Evolutionary conservation across 805 yeast genomes (phyloP), one percentile per base, ranked within the genome.

Genomic region (Debaryomyces maramus): DNA sequence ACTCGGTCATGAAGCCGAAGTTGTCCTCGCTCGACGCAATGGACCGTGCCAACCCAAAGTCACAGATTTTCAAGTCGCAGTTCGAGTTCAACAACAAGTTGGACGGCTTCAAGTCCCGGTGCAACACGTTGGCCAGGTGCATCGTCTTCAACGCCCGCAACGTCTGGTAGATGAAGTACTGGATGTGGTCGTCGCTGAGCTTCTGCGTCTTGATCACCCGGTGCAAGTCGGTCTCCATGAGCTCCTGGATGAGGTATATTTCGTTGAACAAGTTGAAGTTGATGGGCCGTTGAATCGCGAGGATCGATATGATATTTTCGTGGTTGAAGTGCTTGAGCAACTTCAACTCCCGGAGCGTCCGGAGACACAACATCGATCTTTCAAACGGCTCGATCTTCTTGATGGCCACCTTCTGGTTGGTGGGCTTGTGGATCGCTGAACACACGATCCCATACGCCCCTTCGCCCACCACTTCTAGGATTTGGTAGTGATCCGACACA

Each of bases 401-500:
- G 55, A 91, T 89, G 29, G 98, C 98, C n/a, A 91, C 97, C 47
- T 80, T 80, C 51, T 85, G 90, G 39, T 84, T 83, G 1, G 93
- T 78, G 5, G 96, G 96, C 54, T 79, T 78, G 63, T 91, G 96
- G 8, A 82, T 65, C 0, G 97, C 97, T 8, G 91, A 80, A 61
- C 97, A 82, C 8, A 91, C 98, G 9, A 90, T 81, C 5, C 98
- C 98, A 58, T 91, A 91, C 0, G 98, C 97, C 14, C 98, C 98
- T 62, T 89, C 96, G 6, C 98, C 98, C 2, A 91, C 82, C 11
- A 91, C 78, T 49, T 87, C 88, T 37, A 83, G 72, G 34, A 91
- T 81, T 60, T 88, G 88, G 62, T 90, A 91, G 55, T 87, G 89
- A 45, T 85, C 86, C 20, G 90, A 81, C 19, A 91, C 91, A 60